Percentiles rank a stretch among this genome's conserved stretches.
phyloP scores from a whole-genome alignment of 257 asterid species.

The Gentiana dahurica region DNA sequence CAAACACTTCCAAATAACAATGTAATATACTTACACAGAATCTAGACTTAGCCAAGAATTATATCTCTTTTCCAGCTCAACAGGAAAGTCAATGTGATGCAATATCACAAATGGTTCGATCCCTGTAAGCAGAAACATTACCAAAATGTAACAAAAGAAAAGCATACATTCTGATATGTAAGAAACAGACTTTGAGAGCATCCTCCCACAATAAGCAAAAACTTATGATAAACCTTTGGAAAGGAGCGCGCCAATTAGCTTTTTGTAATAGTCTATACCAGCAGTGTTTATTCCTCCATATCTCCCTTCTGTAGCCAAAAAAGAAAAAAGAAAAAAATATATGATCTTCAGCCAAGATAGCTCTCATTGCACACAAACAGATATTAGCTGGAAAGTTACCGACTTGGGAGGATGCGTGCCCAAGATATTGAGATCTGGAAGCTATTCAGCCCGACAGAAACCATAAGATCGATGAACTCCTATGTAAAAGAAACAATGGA shows the following conservation, averaged over 20 bases:
- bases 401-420: slow-evolving; percentile 64
- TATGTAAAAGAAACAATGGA: slow-evolving; percentile 5
- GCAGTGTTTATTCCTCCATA: not conserved
- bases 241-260: not conserved
- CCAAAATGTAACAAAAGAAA: not conserved
- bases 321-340: not conserved
- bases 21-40: slow-evolving; percentile 19
- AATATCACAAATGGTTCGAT: slow-evolving; percentile 45
- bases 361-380: no score
- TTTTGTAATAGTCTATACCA: not conserved
- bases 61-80: slow-evolving; percentile 53
- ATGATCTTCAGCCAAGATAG: not conserved
- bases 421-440: slow-evolving; percentile 61
- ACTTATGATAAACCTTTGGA: not conserved
- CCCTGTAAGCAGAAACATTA: slow-evolving; percentile 21
- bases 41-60: slow-evolving; percentile 45
- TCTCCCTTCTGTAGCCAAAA: slow-evolving; percentile 17
- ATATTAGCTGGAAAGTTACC: not conserved
- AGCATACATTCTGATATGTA: not conserved
- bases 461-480: slow-evolving; percentile 57
- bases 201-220: no score
- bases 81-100: slow-evolving; percentile 49
- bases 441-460: slow-evolving; percentile 47
- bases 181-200: no score
- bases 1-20: no score